Base-by-base conservation (phyloP, 2,329 filamentous ascomycete genomes). In the Rutstroemia sp. region DNA sequence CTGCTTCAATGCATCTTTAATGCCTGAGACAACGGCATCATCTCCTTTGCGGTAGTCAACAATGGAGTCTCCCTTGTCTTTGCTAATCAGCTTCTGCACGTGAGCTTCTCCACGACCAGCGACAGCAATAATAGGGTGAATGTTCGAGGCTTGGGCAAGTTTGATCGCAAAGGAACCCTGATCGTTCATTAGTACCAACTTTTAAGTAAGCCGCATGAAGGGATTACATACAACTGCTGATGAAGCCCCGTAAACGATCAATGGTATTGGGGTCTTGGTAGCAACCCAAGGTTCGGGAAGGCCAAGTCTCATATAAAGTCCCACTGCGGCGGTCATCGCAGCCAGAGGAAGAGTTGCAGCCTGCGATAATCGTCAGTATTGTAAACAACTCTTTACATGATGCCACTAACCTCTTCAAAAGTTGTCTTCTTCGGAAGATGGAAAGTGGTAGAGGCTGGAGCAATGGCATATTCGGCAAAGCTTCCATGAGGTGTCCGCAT, bases 401-500 rank as follows among this genome's bases (percentile, higher is more conserved):
- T 39, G 16, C 16, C 17, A 58, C 58, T 21, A 19, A 64, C 67
- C 61, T 68, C 67, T 56, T 68, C 65, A 51, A 68, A 69, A 30
- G 61, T 61, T 14, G 60, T 65, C 34, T 67, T 66, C 45, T 63
- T 60, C 36, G 64, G 65, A 1, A 68, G 54, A 51, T 69, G 64
- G 64, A 84, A 83, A 0, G 81, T 83, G 0, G 80, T 80, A 62
- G 79, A 73, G 36, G 75, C 73, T 69, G 73, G 77, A 0, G 77
- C 76, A 10, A 85, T 69, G 2, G 81, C 78, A 61, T 85, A 86
- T 64, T 86, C 82, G 3, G 82, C 83, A 58, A 78, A 87, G 7
- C 73, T 76, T 2, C 83, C 83, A 38, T 74, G 65, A 0, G 75
- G 72, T 0, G 70, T 69, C 45, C 69, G 62, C 75, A 85, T 83